Evolutionary conservation across 768 basidiomycete species (phyloP), one percentile per base, ranked within the genome.

Genomic region (Hericium erinaceus): DNA sequence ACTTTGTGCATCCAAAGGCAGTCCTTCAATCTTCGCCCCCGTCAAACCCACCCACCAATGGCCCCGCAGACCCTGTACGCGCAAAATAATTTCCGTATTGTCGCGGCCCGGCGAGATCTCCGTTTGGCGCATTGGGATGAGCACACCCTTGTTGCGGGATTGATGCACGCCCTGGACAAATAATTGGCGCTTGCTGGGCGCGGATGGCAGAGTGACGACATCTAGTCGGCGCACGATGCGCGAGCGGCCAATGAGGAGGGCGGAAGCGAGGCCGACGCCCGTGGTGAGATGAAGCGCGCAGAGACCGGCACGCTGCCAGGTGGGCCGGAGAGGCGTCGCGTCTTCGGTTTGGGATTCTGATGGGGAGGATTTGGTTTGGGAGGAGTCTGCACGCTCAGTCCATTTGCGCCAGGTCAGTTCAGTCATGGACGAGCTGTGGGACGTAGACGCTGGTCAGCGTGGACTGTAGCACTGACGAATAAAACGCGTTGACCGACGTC

Each of bases 41-140:
- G n/a, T 54, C 26, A 62, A 57, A 22, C 53, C 62, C 3, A 63
- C 48, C 62, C 60, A 62, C 62, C 62, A 63, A 44, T 63, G 62
- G 12, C 60, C 62, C n/a, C 58, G 57, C 55, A 57, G 50, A 37
- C 56, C 62, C 28, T 58, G 15, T 12, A 63, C 58, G 16, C 62
- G 60, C 54, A 63, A 13, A 26, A 63, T 57, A 24, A 49, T 54
- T 51, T 63, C 62, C n/a, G 60, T 59, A 18, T 55, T 28, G 40
- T 63, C 62, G 7, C 62, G 60, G 7, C 62, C 62, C 2, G 62
- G 62, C 4, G 54, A 55, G 38, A 63, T 54, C n/a, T 39, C 55
- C 40, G 62, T 48, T 10, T 46, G 33, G 24, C 33, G 1, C 54
- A 63, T 57, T 3, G 62, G 33, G 49, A 59, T 60, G 12, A 62